Base-by-base conservation (phyloP, 176 grass and related monocot genomes). In the Triticum timopheevii region DNA sequence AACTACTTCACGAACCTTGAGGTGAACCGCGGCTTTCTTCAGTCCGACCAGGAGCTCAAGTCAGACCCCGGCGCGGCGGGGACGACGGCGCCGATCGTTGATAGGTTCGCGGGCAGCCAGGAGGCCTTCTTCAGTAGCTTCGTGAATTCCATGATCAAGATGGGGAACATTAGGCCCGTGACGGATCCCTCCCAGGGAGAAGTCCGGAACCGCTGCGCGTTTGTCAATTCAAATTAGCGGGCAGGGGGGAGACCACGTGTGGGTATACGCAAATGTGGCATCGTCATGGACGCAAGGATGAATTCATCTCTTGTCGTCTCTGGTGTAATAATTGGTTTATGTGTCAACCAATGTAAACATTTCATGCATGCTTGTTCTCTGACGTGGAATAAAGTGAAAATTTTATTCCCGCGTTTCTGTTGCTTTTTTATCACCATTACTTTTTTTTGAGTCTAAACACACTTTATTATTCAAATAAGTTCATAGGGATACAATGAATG, bases 31-130 rank as follows among this genome's bases (percentile, higher is more conserved):
- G 94, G 92, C 0, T 79, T 94, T 27, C 89, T 97, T 4, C 33
- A 12, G 6, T 92, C 94, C 1, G 94, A 97, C 8, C 94, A 97
- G 69, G 82, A 90, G 80, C 89, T 97, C 85, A 88, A 90, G 78
- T 92, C 92, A 2, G 15, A 72, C 19, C 31, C 79, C 1, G 1
- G 1, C 9, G 73, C 93, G 5, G 33, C 10, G 13, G 36, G 34
- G 4, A 38, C 39, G 1, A 89, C 87, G 0, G 94, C 89, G 1
- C 69, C 92, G 0, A 65, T 93, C 71, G 89, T 97, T 25, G 80
- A 88, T 42, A 9, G 56, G 72, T 97, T 94, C 6, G 94, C 90
- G 0, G n/a, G 23, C 24, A 89, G 87, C 61, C 92, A 92, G 76
- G 68, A 19, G 0, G 76, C 75, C 25, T 97, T 97, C 90, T 97